Base-by-base conservation (phyloP, 2,329 filamentous ascomycete genomes). In the Trichoderma harzianum region DNA sequence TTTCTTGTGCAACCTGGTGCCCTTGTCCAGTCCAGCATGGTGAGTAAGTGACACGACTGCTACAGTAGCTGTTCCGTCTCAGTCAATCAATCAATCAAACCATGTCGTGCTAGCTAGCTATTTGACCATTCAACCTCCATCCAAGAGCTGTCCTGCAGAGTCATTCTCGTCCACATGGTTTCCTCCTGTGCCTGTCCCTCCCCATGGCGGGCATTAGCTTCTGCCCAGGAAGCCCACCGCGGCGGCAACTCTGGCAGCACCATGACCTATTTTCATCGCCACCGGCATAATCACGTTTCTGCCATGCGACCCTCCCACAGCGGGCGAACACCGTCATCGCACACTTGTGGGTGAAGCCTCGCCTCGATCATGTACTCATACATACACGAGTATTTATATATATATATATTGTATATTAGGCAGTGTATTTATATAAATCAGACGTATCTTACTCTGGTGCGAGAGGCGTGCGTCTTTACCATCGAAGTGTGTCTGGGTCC, bases 241-340 rank as follows among this genome's bases (percentile, higher is more conserved):
- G 43, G 43, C 16, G 55, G 26, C 55, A 58, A 58, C 24, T 28
- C 16, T 30, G 30, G 55, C 55, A 58, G 55, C 55, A 14, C 32
- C 24, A 43, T 28, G 16, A 51, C n/a, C 65, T 68, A 60, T 47
- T 68, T 60, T 26, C 65, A 47, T 68, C 53, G 65, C 65, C 53
- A 68, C 65, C 39, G 26, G 53, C 51, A 58, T 47, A 68, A 32
- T 60, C 34, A 30, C 53, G 53, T 32, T 57, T 68, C 53, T 34
- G 65, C 65, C 65, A 47, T 60, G 65, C 34, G 36, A 68, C 65
- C 65, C 65, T 57, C 65, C 65, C 28, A 28, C 51, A 58, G 51
- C 47, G 64, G 32, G 32, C 24, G 24, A 26, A 39, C 24, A 14
- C 32, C 47, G 51, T 67, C 64, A 67, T 58, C 32, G 14, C 34